These are phyloP conservation scores for Pichia sp. DNA, from an alignment of 1,139 yeast species.

Conservation along the genomic window DNA sequence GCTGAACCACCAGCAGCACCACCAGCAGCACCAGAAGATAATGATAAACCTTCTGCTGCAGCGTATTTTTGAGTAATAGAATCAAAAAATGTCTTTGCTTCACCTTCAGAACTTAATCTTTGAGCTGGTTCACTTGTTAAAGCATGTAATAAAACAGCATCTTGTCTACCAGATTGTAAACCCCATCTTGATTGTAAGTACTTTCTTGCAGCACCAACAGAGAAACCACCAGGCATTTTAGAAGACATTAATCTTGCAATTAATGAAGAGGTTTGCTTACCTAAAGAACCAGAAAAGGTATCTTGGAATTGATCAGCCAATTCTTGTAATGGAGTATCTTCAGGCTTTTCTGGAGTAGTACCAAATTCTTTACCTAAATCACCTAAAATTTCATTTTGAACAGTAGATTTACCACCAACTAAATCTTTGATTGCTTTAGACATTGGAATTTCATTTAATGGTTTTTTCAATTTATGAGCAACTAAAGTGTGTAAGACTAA, in stretches of 20 bases:
- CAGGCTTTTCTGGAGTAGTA: constrained; percentile 96
- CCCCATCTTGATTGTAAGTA: constrained; percentile 90
- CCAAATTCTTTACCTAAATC: constrained; percentile 98
- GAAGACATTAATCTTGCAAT: constrained; percentile 89
- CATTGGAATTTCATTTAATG: constrained; percentile 79
- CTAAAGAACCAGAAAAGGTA: constrained; percentile 77
- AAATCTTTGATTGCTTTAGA: constrained; percentile 92
- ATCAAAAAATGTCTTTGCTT: constrained; percentile 87
- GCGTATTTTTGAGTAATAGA: constrained; percentile 81
- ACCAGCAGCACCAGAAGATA: constrained; percentile 51
- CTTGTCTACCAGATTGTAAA: constrained; percentile 89
- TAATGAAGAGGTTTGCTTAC: constrained; percentile 87
- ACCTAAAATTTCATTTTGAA: constrained; percentile 96
- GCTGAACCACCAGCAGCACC: constrained; percentile 38
- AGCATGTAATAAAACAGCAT: constrained; percentile 74
- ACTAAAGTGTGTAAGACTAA: constrained; percentile 83
- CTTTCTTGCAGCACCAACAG: constrained; percentile 85
- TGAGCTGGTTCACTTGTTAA: constrained; percentile 85
- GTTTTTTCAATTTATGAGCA: constrained; percentile 91
- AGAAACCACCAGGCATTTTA: constrained; percentile 99
- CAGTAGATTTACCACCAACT: constrained; percentile 97
- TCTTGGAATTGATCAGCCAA: constrained; percentile 95
- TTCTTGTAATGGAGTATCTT: constrained; percentile 93
- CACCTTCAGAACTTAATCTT: constrained; percentile 80
- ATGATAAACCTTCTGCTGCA: constrained; percentile 67